phyloP scores from a whole-genome alignment of 768 basidiomycete genomes.

The Collybia mongolica region DNA sequence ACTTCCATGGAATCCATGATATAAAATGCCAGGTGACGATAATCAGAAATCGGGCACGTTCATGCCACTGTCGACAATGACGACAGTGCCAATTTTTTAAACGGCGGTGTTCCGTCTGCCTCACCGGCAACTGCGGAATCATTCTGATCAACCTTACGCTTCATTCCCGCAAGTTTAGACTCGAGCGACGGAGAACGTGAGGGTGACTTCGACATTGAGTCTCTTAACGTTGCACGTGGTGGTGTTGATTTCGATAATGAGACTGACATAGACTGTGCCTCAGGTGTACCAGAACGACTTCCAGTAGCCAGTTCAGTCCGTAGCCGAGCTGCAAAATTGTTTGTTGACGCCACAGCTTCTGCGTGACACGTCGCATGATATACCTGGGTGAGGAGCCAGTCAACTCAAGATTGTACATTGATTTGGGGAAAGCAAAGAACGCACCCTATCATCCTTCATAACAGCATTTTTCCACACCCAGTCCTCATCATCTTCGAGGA shows the following conservation, averaged over 20 bases:
- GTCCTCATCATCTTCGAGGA: slow-evolving; percentile 93
- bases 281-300: slow-evolving; percentile 80
- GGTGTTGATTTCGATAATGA: slow-evolving; percentile 33
- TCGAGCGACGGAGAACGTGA: slow-evolving; percentile 53
- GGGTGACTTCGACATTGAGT: slow-evolving; percentile 35
- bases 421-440: slow-evolving; percentile 24
- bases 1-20: slow-evolving; percentile 9
- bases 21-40: not conserved
- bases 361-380: slow-evolving; percentile 95
- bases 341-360: slow-evolving; percentile 67
- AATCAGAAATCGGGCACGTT: not conserved
- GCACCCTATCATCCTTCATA: slow-evolving; percentile 77
- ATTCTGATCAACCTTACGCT: slow-evolving; percentile 73
- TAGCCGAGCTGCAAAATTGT: slow-evolving; percentile 64
- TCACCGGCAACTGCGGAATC: slow-evolving; percentile 37
- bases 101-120: slow-evolving; percentile 55
- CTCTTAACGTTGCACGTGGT: slow-evolving; percentile 31
- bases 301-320: slow-evolving; percentile 56
- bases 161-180: slow-evolving; percentile 54
- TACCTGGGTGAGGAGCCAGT: slow-evolving; percentile 46
- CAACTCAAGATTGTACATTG: not conserved
- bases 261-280: slow-evolving; percentile 37
- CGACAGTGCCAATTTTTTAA: slow-evolving; percentile 64
- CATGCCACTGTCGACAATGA: slow-evolving; percentile 15
- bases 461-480: slow-evolving; percentile 97